These are phyloP conservation scores for Apium graveolens DNA, from an alignment of 129 eudicot genomes.

Conservation along the genomic window DNA sequence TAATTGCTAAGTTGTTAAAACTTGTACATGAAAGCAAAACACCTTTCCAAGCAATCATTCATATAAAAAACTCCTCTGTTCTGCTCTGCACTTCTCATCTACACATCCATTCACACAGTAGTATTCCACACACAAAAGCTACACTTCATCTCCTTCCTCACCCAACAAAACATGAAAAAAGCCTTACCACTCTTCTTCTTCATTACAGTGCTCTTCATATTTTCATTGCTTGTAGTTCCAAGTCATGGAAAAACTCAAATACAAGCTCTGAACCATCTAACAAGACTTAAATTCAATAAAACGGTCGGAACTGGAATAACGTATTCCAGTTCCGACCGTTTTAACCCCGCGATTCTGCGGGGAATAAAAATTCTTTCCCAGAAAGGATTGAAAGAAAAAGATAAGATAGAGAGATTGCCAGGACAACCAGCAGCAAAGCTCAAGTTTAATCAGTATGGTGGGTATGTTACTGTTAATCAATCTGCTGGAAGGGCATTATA, in stretches of 20 bases:
- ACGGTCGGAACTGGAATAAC: neutral
- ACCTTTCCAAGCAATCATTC: conserved; percentile 3
- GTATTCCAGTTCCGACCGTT: neutral
- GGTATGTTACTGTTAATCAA: conserved; percentile 57
- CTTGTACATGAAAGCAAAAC: neutral
- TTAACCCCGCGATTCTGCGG: neutral
- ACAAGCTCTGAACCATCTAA: neutral
- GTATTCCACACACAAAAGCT: no score
- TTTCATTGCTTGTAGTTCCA: neutral
- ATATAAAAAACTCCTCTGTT: neutral
- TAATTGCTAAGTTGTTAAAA: neutral
- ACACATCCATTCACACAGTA: no score
- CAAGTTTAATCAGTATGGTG: conserved; percentile 23
- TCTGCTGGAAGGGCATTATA: conserved; percentile 65
- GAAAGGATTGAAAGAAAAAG: neutral
- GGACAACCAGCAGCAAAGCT: neutral
- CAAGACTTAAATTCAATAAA: neutral
- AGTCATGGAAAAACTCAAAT: neutral
- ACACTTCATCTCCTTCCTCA: neutral
- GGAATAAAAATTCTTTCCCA: neutral
- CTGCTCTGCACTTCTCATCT: neutral
- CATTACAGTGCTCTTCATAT: neutral
- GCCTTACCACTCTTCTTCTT: neutral
- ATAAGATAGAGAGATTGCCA: neutral
- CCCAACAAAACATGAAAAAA: neutral